phyloP scores from a whole-genome alignment of 2,329 filamentous ascomycete genomes.

The Fusarium stilboides region DNA sequence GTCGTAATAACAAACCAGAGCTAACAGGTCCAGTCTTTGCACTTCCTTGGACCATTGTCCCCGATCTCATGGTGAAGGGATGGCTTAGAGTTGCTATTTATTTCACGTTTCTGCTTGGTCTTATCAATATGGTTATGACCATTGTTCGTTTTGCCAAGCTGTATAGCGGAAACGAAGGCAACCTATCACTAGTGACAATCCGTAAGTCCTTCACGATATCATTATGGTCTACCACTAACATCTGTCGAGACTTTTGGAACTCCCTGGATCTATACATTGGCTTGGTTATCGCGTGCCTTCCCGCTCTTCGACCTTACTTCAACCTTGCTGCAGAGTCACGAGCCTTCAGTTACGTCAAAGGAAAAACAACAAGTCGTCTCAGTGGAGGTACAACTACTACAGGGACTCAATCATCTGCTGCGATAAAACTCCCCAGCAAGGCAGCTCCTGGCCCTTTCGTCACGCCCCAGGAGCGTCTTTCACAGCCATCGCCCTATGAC shows the following conservation, averaged over 20 bases:
- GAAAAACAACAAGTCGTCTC: not conserved
- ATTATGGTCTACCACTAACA: not conserved
- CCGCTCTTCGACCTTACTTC: slow-evolving; percentile 31
- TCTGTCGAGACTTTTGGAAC: slow-evolving; percentile 14
- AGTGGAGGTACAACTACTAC: not conserved
- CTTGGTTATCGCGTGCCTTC: slow-evolving; percentile 28
- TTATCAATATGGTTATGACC: slow-evolving; percentile 26
- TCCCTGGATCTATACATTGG: slow-evolving; percentile 26
- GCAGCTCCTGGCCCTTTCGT: not conserved
- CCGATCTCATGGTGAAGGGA: slow-evolving; percentile 30
- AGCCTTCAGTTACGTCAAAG: slow-evolving; percentile 24
- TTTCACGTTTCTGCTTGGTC: slow-evolving; percentile 29
- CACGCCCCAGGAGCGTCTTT: not conserved
- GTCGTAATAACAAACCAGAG: rapidly evolving
- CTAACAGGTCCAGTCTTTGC: slow-evolving; percentile 16
- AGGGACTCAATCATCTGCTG: not conserved
- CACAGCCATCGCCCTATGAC: too few relatives aligned
- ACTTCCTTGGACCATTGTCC: slow-evolving; percentile 22
- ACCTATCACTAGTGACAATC: not conserved
- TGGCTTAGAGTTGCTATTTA: slow-evolving; percentile 15
- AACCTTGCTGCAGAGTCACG: slow-evolving; percentile 33
- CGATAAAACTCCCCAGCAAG: not conserved
- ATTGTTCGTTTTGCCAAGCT: slow-evolving; percentile 24
- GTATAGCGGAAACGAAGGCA: not conserved
- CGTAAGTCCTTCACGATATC: not conserved